Evolutionary conservation across 1,284 basidiomycete species (phyloP), one percentile per base, ranked within the genome.

Genomic region (Ceratorhiza oryzae-sativae): DNA sequence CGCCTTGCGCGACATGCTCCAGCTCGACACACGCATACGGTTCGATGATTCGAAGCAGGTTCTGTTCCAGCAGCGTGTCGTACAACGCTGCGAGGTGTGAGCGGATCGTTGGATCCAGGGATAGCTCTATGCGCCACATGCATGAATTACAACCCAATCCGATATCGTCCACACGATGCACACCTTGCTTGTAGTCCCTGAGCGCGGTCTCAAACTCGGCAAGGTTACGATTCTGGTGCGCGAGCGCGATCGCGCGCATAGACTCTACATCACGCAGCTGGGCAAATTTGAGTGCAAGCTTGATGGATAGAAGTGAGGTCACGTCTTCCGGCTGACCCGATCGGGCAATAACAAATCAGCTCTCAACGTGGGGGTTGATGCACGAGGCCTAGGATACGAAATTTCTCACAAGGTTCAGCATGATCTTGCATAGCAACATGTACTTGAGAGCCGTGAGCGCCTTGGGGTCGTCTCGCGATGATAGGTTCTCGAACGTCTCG

Each of bases 351-450:
- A 60, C 8, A 23, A 49, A 25, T 49, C 48, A 49, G 25, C 27
- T n/a, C n/a, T 72, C 36, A 39, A 34, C n/a, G 15, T 67, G 36
- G 36, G 61, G 39, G 13, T 39, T 41, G 58, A 60, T 39, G 32
- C 23, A n/a, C 23, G 39, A 45, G 58, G 32, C 32, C 8, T 23
- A 39, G 58, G 39, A 60, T 23, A 60, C 34, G 42, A 60, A 60
- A 60, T 41, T 39, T 82, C 90, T 75, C 74, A 95, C 94, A 77
- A 96, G 80, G 78, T 95, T 95, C 77, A 98, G 85, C 97, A 99
- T 99, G 79, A 98, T 91, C 81, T 98, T 98, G 82, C 97, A 98
- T 58, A 98, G 82, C 13, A 98, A 85, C 95, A 98, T 97, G 82
- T 98, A 98, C 82, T 98, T 98, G 75, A 99, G 84, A 10, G 95